phyloP scores from a whole-genome alignment of 257 asterid species.

The Ballota nigra region DNA sequence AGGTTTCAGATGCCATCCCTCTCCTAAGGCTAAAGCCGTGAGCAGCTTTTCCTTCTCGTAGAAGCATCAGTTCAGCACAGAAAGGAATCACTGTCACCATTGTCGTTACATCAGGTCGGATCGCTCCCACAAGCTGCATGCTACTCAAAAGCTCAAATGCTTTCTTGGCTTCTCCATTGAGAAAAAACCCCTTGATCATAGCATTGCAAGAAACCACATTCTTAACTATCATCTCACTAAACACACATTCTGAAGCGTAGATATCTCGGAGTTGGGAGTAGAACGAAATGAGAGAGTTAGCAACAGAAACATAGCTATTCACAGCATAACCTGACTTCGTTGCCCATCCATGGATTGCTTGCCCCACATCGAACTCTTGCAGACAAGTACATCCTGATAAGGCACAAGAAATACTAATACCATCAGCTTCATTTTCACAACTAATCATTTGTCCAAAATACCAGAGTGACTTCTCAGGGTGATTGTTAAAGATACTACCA shows the following conservation, averaged over 20 bases:
- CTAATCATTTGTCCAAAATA: slow-evolving; percentile 45
- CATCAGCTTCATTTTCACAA: slow-evolving; percentile 36
- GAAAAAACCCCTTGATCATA: slow-evolving; percentile 52
- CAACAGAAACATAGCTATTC: slow-evolving; percentile 39
- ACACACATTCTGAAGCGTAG: slow-evolving; percentile 41
- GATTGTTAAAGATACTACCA: slow-evolving; percentile 45
- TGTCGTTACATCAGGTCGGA: slow-evolving; percentile 52
- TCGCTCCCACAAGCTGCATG: slow-evolving; percentile 50
- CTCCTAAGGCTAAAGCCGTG: slow-evolving; percentile 58
- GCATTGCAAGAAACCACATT: slow-evolving; percentile 72
- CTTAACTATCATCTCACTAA: slow-evolving; percentile 35
- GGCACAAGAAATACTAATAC: slow-evolving; percentile 57
- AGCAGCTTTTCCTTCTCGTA: slow-evolving; percentile 52
- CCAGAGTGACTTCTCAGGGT: slow-evolving; percentile 40
- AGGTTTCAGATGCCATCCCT: slow-evolving; percentile 39
- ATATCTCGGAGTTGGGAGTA: slow-evolving; percentile 40
- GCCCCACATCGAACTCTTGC: slow-evolving; percentile 42
- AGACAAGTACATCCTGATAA: slow-evolving; percentile 50
- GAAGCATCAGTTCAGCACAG: slow-evolving; percentile 48
- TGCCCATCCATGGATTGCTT: slow-evolving; percentile 46
- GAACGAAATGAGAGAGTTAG: slow-evolving; percentile 64
- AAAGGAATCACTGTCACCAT: slow-evolving; percentile 42
- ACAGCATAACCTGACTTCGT: slow-evolving; percentile 45
- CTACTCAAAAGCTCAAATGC: slow-evolving; percentile 42
- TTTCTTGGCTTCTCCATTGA: slow-evolving; percentile 32